A percentile compares a stretch with the other conserved stretches of the same genome.
Evolutionary conservation across 805 yeast species (phyloP).

Genomic region (Zygoascus bituminiphila): DNA sequence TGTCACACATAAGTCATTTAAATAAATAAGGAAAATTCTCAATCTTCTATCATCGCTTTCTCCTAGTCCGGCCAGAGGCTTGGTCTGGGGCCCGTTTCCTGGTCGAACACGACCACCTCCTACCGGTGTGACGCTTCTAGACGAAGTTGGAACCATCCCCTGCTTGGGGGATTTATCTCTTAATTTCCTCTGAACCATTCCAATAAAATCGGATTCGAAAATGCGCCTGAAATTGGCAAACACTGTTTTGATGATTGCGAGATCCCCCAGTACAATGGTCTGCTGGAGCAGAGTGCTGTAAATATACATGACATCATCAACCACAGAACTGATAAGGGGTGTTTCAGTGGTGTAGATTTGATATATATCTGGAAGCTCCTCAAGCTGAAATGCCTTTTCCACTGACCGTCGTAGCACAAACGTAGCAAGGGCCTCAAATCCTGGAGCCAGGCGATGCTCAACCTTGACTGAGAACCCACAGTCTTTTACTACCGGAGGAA

Average conservation of each 20-base stretch:
- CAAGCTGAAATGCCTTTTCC: conserved; percentile 72
- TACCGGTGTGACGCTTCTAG: conserved; percentile 13
- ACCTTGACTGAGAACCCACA: conserved; percentile 53
- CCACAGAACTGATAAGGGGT: conserved; percentile 62
- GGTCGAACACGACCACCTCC: background rate
- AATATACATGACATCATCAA: conserved; percentile 76
- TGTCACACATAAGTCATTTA: conserved; percentile 66
- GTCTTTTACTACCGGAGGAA: conserved; percentile 46
- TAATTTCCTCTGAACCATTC: conserved; percentile 43
- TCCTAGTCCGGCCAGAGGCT: conserved; percentile 16
- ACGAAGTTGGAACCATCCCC: conserved; percentile 10
- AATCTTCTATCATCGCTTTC: conserved; percentile 39
- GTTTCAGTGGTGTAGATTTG: conserved; percentile 40
- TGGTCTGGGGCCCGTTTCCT: background rate
- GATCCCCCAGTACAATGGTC: conserved; percentile 64
- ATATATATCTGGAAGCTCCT: conserved; percentile 57
- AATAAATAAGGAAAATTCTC: conserved; percentile 50
- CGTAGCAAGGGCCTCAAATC: conserved; percentile 54
- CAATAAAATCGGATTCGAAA: conserved; percentile 55
- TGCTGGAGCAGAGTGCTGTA: conserved; percentile 60
- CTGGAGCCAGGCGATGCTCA: conserved; percentile 43
- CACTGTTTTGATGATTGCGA: conserved; percentile 44
- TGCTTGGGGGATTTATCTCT: conserved; percentile 36
- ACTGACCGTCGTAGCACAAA: conserved; percentile 71
- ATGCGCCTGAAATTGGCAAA: conserved; percentile 49